Evolutionary conservation across 78 protist species (phyloP).

Genomic region (slime mould (Dictyostelium discoideum)): DNA sequence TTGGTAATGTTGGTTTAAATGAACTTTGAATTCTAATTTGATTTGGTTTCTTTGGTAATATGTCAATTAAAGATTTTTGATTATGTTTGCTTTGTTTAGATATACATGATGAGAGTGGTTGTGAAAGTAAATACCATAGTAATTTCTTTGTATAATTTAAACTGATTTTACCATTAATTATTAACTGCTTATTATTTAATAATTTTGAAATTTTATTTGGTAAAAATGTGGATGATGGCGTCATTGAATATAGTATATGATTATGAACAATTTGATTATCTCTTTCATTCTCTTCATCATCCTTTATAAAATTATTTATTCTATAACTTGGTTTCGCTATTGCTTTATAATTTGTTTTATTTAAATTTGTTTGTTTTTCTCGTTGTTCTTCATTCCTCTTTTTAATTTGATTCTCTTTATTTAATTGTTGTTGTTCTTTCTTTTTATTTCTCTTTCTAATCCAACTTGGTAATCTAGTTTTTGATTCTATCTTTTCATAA

Average conservation of each 20-base stretch:
- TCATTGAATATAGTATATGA: not conserved
- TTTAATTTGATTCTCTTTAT: constrained; percentile 2
- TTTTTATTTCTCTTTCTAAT: not conserved
- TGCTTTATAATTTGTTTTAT: not conserved
- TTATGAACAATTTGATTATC: not conserved
- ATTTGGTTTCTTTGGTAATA: not conserved
- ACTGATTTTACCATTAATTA: not conserved
- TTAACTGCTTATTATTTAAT: not conserved
- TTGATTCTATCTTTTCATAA: not conserved
- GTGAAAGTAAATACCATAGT: constrained; percentile 9
- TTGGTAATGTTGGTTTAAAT: not conserved
- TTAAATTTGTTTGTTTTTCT: not conserved
- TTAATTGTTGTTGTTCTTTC: not conserved
- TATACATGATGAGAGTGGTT: not conserved
- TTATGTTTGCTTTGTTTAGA: not conserved
- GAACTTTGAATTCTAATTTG: not conserved
- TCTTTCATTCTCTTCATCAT: not conserved
- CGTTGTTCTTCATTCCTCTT: not conserved
- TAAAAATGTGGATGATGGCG: not conserved
- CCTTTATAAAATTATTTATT: not conserved
- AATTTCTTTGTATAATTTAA: not conserved
- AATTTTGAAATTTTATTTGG: not conserved
- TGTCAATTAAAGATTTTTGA: no score
- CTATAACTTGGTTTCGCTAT: not conserved
- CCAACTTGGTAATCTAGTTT: constrained; percentile 6